Conservation (phyloP, 805 yeast species). For the Yamadazyma ubonensis region DNA sequence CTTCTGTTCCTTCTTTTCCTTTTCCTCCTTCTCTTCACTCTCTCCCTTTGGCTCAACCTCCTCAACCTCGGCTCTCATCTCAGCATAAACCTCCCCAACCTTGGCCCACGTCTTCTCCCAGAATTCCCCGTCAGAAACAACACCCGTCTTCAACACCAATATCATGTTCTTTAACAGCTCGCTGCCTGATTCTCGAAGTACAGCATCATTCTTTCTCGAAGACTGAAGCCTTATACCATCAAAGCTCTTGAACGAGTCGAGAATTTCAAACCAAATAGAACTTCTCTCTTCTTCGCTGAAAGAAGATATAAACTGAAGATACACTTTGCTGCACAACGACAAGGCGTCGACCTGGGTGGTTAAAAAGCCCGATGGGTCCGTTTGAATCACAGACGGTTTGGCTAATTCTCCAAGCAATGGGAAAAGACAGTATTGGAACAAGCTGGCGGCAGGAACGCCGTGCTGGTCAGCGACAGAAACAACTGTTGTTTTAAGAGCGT, state of each 20-base stretch:
- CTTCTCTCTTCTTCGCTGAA: conserved; percentile 21
- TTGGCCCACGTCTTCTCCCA: conserved; percentile 36
- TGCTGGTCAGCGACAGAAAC: conserved; percentile 38
- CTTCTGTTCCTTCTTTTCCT: too few relatives aligned
- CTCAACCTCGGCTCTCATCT: conserved; percentile 16
- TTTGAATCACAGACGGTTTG: conserved; percentile 56
- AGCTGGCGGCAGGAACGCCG: conserved; percentile 47
- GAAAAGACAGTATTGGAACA: conserved; percentile 72
- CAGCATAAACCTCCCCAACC: conserved; percentile 30
- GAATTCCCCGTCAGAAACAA: too few relatives aligned
- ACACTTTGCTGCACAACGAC: conserved; percentile 60
- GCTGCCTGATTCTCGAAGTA: conserved; percentile 30
- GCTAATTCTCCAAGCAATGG: conserved; percentile 68
- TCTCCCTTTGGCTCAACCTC: too few relatives aligned
- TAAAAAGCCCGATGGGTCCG: conserved; percentile 63
- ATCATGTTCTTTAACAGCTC: conserved; percentile 44
- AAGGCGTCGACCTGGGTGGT: conserved; percentile 68
- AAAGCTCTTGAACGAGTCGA: conserved; percentile 32
- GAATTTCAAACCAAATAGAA: conserved; percentile 34
- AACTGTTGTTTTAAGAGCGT: conserved; percentile 53
- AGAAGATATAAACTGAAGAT: conserved; percentile 32
- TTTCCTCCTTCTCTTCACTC: too few relatives aligned
- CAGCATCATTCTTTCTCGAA: conserved; percentile 14
- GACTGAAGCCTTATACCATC: conserved; percentile 21
- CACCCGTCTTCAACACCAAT: conserved; percentile 35